These are phyloP conservation scores for Anacardium occidentale DNA, from an alignment of 345 rosid genomes.

Conservation along the genomic window DNA sequence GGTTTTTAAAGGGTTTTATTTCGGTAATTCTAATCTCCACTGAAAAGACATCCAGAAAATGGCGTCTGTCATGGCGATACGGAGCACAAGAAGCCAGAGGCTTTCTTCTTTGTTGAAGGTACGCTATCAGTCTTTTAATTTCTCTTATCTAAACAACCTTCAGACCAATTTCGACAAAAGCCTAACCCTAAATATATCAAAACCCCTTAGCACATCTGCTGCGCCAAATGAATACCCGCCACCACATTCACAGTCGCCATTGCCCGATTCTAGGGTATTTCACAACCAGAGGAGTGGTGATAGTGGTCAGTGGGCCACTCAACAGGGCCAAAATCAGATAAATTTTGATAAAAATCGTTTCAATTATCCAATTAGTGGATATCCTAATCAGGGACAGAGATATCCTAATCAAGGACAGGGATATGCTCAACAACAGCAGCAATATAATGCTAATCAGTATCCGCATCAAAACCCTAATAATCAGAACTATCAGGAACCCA, in stretches of 20 bases:
- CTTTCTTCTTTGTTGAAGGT: constrained; percentile 33
- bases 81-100: constrained; percentile 28
- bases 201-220: constrained; percentile 45
- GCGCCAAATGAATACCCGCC: constrained; percentile 36
- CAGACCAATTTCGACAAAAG: background rate
- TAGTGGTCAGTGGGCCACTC: constrained; percentile 33
- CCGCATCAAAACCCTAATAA: constrained; percentile 20
- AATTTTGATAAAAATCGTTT: constrained; percentile 21
- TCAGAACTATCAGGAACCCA: constrained; percentile 28
- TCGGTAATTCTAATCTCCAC: background rate
- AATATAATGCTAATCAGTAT: constrained; percentile 20
- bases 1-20: constrained; percentile 31
- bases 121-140: constrained; percentile 28
- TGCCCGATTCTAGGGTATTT: constrained; percentile 36
- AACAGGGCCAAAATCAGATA: constrained; percentile 23
- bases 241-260: constrained; percentile 21
- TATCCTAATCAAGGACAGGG: constrained; percentile 26
- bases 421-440: constrained; percentile 25
- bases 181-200: constrained; percentile 22
- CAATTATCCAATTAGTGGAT: constrained; percentile 24
- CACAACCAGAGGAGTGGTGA: constrained; percentile 15
- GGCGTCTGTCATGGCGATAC: constrained; percentile 52
- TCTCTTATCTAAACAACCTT: constrained; percentile 16
- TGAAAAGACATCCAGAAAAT: constrained; percentile 9
- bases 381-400: constrained; percentile 25